Evolutionary conservation across 371 early-diverging fungal genomes (phyloP).

Genomic region (Mucor circinelloides): DNA sequence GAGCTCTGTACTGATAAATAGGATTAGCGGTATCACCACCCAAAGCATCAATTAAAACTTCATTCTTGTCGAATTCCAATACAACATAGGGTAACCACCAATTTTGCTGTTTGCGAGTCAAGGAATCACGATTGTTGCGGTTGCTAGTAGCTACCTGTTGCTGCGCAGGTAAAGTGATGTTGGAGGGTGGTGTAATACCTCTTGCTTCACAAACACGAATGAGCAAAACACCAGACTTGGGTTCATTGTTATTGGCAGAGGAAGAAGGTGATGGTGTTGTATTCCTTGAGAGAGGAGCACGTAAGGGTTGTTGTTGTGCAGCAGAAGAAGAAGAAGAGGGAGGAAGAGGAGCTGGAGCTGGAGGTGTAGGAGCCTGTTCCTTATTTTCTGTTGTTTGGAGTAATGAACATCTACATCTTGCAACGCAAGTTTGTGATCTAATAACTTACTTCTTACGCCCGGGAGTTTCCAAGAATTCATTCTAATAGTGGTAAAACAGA

Average conservation of each 20-base stretch:
- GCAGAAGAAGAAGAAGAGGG: neutral
- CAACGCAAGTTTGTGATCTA: neutral
- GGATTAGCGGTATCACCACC: constrained; percentile 78
- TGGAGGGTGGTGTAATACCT: constrained; percentile 58
- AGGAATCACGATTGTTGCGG: constrained; percentile 60
- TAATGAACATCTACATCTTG: neutral
- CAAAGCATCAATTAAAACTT: constrained; percentile 81
- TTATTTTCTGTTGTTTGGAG: neutral
- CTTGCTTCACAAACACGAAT: constrained; percentile 85
- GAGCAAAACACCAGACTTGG: constrained; percentile 69
- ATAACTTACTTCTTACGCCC: neutral
- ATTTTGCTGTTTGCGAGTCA: constrained; percentile 65
- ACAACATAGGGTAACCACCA: constrained; percentile 89
- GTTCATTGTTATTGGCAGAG: constrained; percentile 17
- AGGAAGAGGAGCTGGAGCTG: neutral
- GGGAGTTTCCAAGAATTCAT: constrained; percentile 1
- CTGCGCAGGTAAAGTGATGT: constrained; percentile 22
- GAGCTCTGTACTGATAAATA: constrained; percentile 83
- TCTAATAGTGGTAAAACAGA: neutral
- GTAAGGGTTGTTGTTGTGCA: neutral
- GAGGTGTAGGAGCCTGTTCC: neutral
- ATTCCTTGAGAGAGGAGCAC: neutral
- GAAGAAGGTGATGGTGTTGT: neutral
- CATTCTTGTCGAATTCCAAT: constrained; percentile 94
- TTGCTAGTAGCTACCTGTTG: constrained; percentile 17